These are phyloP conservation scores for Vicia faba DNA, from an alignment of 306 rosid genomes.

Conservation along the genomic window DNA sequence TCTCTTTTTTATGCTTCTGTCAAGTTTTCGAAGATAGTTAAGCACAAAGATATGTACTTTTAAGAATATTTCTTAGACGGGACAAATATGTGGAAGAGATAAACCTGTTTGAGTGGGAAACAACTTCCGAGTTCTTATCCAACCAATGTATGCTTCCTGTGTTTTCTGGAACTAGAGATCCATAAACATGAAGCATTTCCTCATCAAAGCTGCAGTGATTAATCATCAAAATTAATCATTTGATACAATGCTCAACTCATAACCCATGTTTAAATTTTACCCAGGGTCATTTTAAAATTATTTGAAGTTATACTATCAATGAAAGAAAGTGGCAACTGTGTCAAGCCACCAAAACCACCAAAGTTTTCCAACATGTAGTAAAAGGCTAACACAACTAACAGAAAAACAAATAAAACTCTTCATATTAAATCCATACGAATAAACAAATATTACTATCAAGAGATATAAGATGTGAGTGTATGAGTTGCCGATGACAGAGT, in stretches of 20 bases:
- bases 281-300: background rate
- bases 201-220: constrained; percentile 71
- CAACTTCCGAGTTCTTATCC: constrained; percentile 52
- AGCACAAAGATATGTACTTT: constrained; percentile 1
- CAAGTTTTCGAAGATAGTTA: constrained; percentile 16
- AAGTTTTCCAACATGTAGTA: constrained; percentile 4
- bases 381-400: constrained; percentile 6
- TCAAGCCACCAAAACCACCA: background rate
- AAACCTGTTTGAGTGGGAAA: constrained; percentile 52
- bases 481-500: background rate
- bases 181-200: constrained; percentile 68
- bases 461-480: background rate
- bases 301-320: background rate
- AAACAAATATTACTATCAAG: background rate
- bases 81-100: constrained; percentile 13
- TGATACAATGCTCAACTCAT: constrained; percentile 23
- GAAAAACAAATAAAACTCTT: background rate
- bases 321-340: constrained; percentile 3
- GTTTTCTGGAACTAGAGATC: constrained; percentile 64
- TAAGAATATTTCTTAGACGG: background rate
- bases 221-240: constrained; percentile 29
- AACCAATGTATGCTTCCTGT: constrained; percentile 83
- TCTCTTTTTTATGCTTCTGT: constrained; percentile 55
- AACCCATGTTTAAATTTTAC: background rate
- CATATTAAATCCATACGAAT: background rate